Conservation (phyloP, 495 filamentous ascomycete species). For the Neurospora africana region DNA sequence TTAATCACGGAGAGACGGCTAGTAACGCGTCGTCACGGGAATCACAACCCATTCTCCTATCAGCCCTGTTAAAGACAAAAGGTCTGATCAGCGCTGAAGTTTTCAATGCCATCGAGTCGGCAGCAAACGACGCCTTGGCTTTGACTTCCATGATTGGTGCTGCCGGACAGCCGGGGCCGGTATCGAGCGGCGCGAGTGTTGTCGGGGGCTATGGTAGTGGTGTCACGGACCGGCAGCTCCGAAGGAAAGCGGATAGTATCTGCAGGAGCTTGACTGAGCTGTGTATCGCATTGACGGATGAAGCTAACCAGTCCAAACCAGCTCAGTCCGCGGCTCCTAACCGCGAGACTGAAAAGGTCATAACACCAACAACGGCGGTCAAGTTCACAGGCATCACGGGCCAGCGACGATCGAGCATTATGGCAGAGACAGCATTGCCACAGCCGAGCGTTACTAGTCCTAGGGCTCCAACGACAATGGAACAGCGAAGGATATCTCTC, state of each 20-base stretch:
- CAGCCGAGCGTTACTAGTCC: constrained; percentile 34
- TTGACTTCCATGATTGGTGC: constrained; percentile 65
- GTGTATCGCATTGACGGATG: constrained; percentile 72
- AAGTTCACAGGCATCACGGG: constrained; percentile 22
- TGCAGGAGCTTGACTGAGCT: constrained; percentile 89
- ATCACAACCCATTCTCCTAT: constrained; percentile 66
- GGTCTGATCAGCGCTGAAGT: constrained; percentile 54
- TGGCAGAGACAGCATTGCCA: constrained; percentile 20
- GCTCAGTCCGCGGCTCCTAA: constrained; percentile 20
- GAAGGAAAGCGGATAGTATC: constrained; percentile 83
- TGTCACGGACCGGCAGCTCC: constrained; percentile 69
- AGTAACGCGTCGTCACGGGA: constrained; percentile 27
- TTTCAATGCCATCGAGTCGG: constrained; percentile 70
- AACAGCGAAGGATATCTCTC: constrained; percentile 59
- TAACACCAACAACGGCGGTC: constrained; percentile 25
- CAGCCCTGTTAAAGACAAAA: constrained; percentile 70
- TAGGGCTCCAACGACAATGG: constrained; percentile 58
- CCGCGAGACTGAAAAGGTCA: constrained; percentile 17
- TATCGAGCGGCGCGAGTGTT: constrained; percentile 50
- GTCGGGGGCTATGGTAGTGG: constrained; percentile 39
- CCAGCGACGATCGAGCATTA: constrained; percentile 25
- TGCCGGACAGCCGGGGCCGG: constrained; percentile 47
- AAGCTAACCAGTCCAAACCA: constrained; percentile 23
- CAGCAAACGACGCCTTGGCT: constrained; percentile 68
- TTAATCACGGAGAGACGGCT: constrained; percentile 20